Evolutionary conservation across 169 alveolate genomes (phyloP).

Genomic region (Perkinsus marinus): DNA sequence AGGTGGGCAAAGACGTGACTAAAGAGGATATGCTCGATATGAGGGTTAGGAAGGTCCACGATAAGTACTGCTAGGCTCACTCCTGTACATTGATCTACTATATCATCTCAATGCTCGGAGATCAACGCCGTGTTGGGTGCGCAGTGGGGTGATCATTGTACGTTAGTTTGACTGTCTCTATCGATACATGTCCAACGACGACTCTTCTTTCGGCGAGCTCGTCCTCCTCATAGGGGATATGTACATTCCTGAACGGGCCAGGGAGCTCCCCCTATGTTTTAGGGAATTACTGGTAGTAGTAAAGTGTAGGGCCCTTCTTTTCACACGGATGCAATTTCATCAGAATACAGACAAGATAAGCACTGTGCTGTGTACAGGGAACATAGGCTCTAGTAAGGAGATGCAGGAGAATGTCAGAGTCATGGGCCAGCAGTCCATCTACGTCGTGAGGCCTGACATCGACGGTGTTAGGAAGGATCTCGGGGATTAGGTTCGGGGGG

Average conservation of each 20-base stretch:
- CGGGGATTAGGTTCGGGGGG: not conserved
- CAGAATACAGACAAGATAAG: constrained; percentile 43
- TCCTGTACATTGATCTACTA: not conserved
- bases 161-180: not conserved
- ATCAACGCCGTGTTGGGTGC: not conserved
- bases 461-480: not conserved
- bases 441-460: not conserved
- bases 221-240: constrained; percentile 71
- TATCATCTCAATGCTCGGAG: not conserved
- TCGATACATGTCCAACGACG: not conserved
- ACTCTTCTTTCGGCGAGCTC: constrained; percentile 6
- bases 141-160: not conserved
- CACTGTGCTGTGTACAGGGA: constrained; percentile 55
- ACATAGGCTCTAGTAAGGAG: constrained; percentile 49
- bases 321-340: not conserved
- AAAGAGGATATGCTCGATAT: not conserved
- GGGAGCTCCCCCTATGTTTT: constrained; percentile 63
- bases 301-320: not conserved
- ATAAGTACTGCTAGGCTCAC: not conserved
- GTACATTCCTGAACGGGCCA: constrained; percentile 70
- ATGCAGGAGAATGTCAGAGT: constrained; percentile 49
- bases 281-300: constrained; percentile 52
- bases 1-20: not conserved
- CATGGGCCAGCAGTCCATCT: not conserved
- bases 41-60: not conserved